phyloP scores from a whole-genome alignment of 495 filamentous ascomycete genomes.

The Annulohypoxylon stygium region DNA sequence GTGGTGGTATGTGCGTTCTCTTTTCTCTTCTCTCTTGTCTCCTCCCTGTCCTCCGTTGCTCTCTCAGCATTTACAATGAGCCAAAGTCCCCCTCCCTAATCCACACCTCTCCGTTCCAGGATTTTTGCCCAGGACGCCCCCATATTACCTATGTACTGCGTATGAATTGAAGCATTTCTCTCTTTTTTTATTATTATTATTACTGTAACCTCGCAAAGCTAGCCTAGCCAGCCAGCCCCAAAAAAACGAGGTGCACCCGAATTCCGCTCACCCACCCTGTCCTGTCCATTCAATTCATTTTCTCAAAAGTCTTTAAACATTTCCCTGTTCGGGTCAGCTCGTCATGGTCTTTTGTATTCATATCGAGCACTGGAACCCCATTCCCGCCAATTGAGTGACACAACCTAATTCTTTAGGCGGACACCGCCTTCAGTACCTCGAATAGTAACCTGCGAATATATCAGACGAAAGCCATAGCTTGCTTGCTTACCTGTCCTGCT shows the following conservation, averaged over 20 bases:
- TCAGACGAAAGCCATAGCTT: constrained; percentile 22
- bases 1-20: constrained; percentile 15
- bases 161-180: constrained; percentile 44
- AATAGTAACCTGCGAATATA: constrained; percentile 24
- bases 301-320: constrained; percentile 46
- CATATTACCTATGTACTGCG: constrained; percentile 40
- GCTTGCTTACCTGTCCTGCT: constrained; percentile 18
- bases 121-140: constrained; percentile 44
- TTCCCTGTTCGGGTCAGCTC: constrained; percentile 48
- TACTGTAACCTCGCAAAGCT: constrained; percentile 48
- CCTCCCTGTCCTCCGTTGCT: not conserved
- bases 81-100: constrained; percentile 18
- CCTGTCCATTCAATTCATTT: constrained; percentile 46
- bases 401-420: constrained; percentile 42
- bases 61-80: constrained; percentile 19
- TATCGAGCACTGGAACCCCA: constrained; percentile 41
- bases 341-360: constrained; percentile 47
- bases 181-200: constrained; percentile 39
- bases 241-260: constrained; percentile 46
- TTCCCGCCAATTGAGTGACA: constrained; percentile 49
- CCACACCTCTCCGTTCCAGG: constrained; percentile 43
- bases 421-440: constrained; percentile 32
- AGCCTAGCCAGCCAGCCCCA: constrained; percentile 46
- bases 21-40: not conserved
- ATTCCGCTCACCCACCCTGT: constrained; percentile 42